phyloP scores from a whole-genome alignment of 139 green algal species.

The Chloropicon primus region DNA sequence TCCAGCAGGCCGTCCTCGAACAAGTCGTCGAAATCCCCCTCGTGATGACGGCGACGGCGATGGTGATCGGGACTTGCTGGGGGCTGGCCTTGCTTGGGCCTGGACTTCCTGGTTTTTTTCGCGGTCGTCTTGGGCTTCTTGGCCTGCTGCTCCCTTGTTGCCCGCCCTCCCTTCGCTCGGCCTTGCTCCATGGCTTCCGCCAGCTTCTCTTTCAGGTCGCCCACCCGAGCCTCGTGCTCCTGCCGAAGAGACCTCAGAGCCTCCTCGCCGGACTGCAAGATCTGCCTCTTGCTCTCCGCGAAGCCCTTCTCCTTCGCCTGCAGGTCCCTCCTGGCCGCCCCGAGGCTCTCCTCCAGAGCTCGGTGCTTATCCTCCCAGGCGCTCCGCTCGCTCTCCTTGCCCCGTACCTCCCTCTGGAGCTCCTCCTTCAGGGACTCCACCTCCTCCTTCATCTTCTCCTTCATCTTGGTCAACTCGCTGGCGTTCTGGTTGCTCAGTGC shows the following conservation, averaged over 20 bases:
- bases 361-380: neutral
- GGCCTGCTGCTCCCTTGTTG: neutral
- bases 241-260: no score
- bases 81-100: no score
- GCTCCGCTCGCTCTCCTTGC: neutral
- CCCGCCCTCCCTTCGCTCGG: neutral
- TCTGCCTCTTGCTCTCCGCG: no score
- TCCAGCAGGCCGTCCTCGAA: neutral
- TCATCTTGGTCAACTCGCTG: neutral
- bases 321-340: neutral
- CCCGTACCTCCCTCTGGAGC: neutral
- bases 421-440: neutral
- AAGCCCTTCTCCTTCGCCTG: neutral
- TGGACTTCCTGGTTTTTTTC: no score
- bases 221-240: neutral
- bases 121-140: neutral
- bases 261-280: no score
- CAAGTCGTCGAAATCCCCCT: neutral
- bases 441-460: neutral
- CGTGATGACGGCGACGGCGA: no score
- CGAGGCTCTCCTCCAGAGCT: neutral
- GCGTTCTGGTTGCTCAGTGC: neutral
- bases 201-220: neutral
- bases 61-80: no score
- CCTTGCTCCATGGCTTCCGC: neutral